These are phyloP conservation scores for Prosopis cineraria DNA, from an alignment of 306 rosid genomes.

Conservation along the genomic window DNA sequence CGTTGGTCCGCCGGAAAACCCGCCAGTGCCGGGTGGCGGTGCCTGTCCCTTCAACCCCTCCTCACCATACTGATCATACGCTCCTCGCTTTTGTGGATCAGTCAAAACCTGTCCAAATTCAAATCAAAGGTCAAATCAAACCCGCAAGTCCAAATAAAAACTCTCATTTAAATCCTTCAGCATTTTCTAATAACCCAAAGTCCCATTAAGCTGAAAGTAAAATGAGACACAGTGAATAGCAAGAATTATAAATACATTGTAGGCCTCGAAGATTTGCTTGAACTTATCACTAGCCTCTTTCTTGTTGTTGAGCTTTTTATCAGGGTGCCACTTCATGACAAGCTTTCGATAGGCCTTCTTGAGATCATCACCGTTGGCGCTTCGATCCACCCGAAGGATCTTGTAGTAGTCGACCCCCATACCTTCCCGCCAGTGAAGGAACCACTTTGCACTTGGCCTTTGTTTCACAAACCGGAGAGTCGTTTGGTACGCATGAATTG, in stretches of 20 bases:
- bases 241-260: conserved; percentile 50
- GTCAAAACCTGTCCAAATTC: conserved; percentile 67
- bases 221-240: background rate
- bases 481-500: no score
- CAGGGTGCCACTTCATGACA: conserved; percentile 54
- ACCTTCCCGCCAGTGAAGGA: background rate
- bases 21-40: conserved; percentile 74
- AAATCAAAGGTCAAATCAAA: conserved; percentile 4
- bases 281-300: conserved; percentile 85
- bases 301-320: conserved; percentile 68
- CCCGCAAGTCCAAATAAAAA: conserved; percentile 11
- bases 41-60: conserved; percentile 80
- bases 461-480: no score
- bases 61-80: conserved; percentile 93
- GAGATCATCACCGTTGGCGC: conserved; percentile 85
- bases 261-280: conserved; percentile 94
- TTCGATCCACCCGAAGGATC: conserved; percentile 82
- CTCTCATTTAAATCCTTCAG: background rate
- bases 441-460: background rate
- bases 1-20: conserved; percentile 58
- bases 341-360: conserved; percentile 81
- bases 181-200: background rate
- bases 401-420: conserved; percentile 96
- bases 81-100: conserved; percentile 84
- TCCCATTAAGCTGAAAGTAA: background rate